Evolutionary conservation across 2,329 filamentous ascomycete genomes (phyloP).

Genomic region (Aphanoascus verrucosus): DNA sequence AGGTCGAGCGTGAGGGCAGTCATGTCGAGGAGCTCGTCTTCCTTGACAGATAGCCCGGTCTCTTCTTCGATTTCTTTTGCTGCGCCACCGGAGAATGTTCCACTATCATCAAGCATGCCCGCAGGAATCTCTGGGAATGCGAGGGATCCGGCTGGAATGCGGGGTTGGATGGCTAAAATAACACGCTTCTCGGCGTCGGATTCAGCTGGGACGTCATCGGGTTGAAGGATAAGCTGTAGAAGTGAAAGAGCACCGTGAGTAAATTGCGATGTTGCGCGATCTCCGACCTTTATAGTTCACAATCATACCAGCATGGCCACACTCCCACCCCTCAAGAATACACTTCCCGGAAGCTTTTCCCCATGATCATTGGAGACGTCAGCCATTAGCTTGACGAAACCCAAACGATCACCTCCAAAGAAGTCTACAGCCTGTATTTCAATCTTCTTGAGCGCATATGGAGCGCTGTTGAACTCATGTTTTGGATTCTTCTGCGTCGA

Average conservation of each 20-base stretch:
- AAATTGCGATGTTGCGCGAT: background rate
- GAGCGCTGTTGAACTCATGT: slow-evolving; percentile 43
- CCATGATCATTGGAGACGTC: slow-evolving; percentile 43
- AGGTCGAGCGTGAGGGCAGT: slow-evolving; percentile 39
- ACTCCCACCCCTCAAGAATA: slow-evolving; percentile 49
- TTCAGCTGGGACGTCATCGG: slow-evolving; percentile 36
- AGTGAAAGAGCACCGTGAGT: background rate
- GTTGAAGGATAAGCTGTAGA: slow-evolving; percentile 44
- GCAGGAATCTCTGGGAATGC: slow-evolving; percentile 48
- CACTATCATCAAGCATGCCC: slow-evolving; percentile 49
- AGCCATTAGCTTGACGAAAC: slow-evolving; percentile 48
- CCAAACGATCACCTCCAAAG: slow-evolving; percentile 40
- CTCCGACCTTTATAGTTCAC: background rate
- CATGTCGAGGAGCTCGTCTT: slow-evolving; percentile 44
- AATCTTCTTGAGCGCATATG: slow-evolving; percentile 43
- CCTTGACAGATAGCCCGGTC: slow-evolving; percentile 42
- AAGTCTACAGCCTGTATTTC: slow-evolving; percentile 46
- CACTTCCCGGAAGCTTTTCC: slow-evolving; percentile 44
- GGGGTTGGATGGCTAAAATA: slow-evolving; percentile 47
- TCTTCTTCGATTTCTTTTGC: slow-evolving; percentile 50
- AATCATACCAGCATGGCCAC: slow-evolving; percentile 45
- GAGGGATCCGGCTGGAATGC: slow-evolving; percentile 46
- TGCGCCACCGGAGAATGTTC: slow-evolving; percentile 45
- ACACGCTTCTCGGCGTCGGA: slow-evolving; percentile 35
- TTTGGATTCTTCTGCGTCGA: slow-evolving; percentile 34